These are phyloP conservation scores for Xanthoparmelia taractica DNA, from an alignment of 495 filamentous ascomycete genomes.

Conservation along the genomic window DNA sequence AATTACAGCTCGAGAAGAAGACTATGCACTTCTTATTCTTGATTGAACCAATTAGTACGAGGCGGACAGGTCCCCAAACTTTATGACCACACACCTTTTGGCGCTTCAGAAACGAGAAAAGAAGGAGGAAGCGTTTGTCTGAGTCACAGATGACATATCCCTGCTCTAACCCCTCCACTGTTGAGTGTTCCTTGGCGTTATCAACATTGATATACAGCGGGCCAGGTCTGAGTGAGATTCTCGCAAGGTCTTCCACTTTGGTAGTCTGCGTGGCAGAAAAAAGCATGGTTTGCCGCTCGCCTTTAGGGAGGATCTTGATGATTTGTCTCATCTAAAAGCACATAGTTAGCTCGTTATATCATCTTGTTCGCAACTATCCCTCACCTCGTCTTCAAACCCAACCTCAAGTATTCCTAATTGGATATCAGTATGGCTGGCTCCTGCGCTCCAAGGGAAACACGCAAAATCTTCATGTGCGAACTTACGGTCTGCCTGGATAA, in stretches of 20 bases:
- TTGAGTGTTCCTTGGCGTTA: slow-evolving; percentile 66
- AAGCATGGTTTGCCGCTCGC: slow-evolving; percentile 88
- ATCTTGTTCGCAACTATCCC: background rate
- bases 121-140: slow-evolving; percentile 85
- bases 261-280: slow-evolving; percentile 98
- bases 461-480: background rate
- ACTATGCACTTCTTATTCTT: slow-evolving; percentile 94
- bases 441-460: background rate
- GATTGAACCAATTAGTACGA: slow-evolving; percentile 33
- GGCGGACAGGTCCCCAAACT: background rate
- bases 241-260: slow-evolving; percentile 92
- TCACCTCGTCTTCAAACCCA: slow-evolving; percentile 85
- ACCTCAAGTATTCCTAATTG: slow-evolving; percentile 66
- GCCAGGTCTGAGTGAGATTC: slow-evolving; percentile 85
- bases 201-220: slow-evolving; percentile 96
- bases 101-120: slow-evolving; percentile 91
- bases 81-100: slow-evolving; percentile 21
- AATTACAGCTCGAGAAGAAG: slow-evolving; percentile 89
- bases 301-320: slow-evolving; percentile 85
- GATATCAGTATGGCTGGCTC: background rate
- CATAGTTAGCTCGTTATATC: background rate
- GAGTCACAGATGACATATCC: slow-evolving; percentile 90
- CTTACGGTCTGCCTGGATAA: slow-evolving; percentile 54
- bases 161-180: slow-evolving; percentile 88
- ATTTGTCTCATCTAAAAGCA: slow-evolving; percentile 68